phyloP scores from a whole-genome alignment of 2,329 filamentous ascomycete species.

The Fusarium pseudocircinatum region DNA sequence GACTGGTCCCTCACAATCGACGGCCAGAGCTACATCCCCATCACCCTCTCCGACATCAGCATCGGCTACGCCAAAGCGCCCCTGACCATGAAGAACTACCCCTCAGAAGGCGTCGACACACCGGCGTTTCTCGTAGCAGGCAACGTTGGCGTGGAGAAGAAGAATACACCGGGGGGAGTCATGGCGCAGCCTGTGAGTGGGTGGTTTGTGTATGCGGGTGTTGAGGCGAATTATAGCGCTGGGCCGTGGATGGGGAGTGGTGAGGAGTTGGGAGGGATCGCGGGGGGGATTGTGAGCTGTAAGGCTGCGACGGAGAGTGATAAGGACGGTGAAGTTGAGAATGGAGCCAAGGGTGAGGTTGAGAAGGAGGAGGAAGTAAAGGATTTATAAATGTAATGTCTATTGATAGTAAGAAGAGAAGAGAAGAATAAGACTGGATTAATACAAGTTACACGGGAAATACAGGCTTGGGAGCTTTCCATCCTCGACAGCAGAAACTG shows the following conservation, averaged over 20 bases:
- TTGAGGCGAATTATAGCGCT: conserved; percentile 38
- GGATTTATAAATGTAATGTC: neutral
- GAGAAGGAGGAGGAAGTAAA: neutral
- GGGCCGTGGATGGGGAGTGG: conserved; percentile 32
- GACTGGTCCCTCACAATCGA: conserved; percentile 40
- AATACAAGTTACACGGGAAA: neutral
- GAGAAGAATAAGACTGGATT: neutral
- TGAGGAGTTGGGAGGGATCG: conserved; percentile 35
- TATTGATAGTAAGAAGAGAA: neutral
- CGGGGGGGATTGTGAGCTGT: neutral
- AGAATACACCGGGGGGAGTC: conserved; percentile 33
- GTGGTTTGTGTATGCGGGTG: conserved; percentile 54
- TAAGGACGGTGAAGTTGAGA: fast-evolving
- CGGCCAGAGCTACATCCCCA: conserved; percentile 43
- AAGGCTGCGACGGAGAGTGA: neutral
- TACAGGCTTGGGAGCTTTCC: neutral
- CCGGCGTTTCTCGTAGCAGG: conserved; percentile 52
- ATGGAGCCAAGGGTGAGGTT: fast-evolving
- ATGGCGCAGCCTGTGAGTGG: conserved; percentile 50
- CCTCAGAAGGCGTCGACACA: conserved; percentile 38
- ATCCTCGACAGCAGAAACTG: conserved; percentile 30
- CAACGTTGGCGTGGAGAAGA: conserved; percentile 49
- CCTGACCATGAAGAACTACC: conserved; percentile 50
- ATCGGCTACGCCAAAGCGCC: conserved; percentile 54
- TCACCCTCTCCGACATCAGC: conserved; percentile 40